Conservation (phyloP, 495 filamentous ascomycete genomes). For the Talaromyces ruber region DNA sequence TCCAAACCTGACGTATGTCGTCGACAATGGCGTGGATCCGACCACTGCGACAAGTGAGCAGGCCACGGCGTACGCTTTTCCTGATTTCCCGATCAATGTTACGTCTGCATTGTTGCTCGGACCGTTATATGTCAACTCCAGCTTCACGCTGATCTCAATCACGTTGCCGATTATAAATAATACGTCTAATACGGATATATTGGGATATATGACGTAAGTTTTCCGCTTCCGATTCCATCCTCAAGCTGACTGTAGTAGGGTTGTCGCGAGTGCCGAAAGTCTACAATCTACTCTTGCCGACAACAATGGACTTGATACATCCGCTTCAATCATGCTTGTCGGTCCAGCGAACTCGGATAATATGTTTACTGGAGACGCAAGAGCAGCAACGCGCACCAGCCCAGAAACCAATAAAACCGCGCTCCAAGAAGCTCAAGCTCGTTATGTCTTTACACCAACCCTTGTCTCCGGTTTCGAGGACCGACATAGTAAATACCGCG, state of each 20-base stretch:
- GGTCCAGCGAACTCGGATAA: slow-evolving; percentile 64
- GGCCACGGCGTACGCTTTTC: slow-evolving; percentile 25
- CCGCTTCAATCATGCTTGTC: slow-evolving; percentile 58
- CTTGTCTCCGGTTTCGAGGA: slow-evolving; percentile 20
- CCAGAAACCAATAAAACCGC: slow-evolving; percentile 9
- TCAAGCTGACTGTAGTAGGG: slow-evolving; percentile 27
- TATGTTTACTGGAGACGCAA: slow-evolving; percentile 38
- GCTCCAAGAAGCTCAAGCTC: slow-evolving; percentile 18
- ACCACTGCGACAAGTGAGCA: slow-evolving; percentile 16
- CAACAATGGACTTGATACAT: slow-evolving; percentile 57
- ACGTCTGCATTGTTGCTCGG: slow-evolving; percentile 54
- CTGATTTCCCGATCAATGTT: slow-evolving; percentile 40
- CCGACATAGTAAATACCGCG: slow-evolving; percentile 40
- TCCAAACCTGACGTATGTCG: slow-evolving; percentile 62
- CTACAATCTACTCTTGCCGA: slow-evolving; percentile 51
- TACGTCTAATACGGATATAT: slow-evolving; percentile 43
- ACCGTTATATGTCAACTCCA: slow-evolving; percentile 56
- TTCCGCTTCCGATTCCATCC: not conserved
- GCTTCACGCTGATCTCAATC: slow-evolving; percentile 69
- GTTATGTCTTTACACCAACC: slow-evolving; percentile 34
- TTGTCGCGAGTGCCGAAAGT: slow-evolving; percentile 54
- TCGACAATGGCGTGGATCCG: slow-evolving; percentile 4
- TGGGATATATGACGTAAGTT: slow-evolving; percentile 57
- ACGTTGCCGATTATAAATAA: slow-evolving; percentile 67
- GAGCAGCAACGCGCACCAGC: slow-evolving; percentile 14